Percentiles rank a stretch among this genome's conserved stretches.
phyloP scores from a whole-genome alignment of 2,329 filamentous ascomycete species.

The Botrytis cinerea region DNA sequence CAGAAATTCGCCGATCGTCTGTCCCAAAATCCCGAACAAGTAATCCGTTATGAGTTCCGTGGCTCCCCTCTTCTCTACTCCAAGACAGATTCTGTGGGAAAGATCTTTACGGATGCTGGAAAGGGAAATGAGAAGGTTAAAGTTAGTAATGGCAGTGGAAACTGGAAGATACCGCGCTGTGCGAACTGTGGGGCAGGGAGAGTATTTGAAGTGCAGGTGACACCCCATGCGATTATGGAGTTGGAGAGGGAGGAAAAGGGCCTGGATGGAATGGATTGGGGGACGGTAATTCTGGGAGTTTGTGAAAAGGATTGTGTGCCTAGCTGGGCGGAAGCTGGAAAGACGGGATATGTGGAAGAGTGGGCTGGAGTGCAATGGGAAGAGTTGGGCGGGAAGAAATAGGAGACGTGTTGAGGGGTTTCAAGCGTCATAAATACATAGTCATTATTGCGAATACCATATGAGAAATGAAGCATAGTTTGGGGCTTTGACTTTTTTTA shows the following conservation, averaged over 20 bases:
- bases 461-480: conserved; percentile 10
- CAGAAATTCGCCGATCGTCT: conserved; percentile 78
- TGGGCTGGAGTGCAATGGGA: conserved; percentile 99
- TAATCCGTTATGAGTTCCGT: conserved; percentile 76
- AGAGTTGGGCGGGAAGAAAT: conserved; percentile 53
- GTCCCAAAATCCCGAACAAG: conserved; percentile 79
- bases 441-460: conserved; percentile 12
- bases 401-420: neutral
- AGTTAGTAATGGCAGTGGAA: conserved; percentile 28
- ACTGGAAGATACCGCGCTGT: conserved; percentile 69
- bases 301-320: conserved; percentile 78
- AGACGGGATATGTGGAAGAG: conserved; percentile 79
- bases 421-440: neutral
- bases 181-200: conserved; percentile 71
- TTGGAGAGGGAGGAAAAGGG: conserved; percentile 75
- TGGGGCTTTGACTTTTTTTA: conserved; percentile 15
- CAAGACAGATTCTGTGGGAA: conserved; percentile 72
- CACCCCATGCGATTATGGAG: conserved; percentile 85
- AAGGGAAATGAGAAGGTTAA: conserved; percentile 33
- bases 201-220: conserved; percentile 89
- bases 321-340: conserved; percentile 56
- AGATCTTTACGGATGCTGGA: conserved; percentile 49
- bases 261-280: conserved; percentile 95
- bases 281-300: conserved; percentile 83
- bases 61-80: conserved; percentile 79